Conservation (phyloP, 306 rosid species). For the Prunus salicina region DNA sequence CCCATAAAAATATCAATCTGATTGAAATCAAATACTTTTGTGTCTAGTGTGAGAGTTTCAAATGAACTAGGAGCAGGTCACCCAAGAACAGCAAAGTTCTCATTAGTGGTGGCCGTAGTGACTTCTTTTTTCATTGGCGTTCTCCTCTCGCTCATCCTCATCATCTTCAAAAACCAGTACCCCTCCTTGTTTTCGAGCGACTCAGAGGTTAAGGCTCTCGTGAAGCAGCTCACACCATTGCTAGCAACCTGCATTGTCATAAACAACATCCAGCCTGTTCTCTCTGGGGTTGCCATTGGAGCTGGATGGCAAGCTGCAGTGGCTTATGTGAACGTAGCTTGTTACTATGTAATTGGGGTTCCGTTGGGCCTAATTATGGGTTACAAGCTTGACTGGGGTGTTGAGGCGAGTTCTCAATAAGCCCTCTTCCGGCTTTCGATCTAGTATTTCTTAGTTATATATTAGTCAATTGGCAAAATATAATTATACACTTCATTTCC, state of each 20-base stretch:
- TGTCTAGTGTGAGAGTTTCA: slow-evolving; percentile 78
- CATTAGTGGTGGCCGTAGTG: slow-evolving; percentile 63
- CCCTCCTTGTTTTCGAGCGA: slow-evolving; percentile 57
- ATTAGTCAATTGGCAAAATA: not conserved
- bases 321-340: slow-evolving; percentile 66
- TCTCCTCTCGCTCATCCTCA: slow-evolving; percentile 36
- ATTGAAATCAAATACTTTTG: not conserved
- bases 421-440: not conserved
- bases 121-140: slow-evolving; percentile 40
- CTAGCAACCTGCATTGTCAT: slow-evolving; percentile 64
- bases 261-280: slow-evolving; percentile 80
- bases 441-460: not conserved
- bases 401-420: slow-evolving; percentile 25
- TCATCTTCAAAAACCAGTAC: slow-evolving; percentile 34
- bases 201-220: slow-evolving; percentile 41
- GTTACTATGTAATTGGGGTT: slow-evolving; percentile 70
- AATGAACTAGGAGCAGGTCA: slow-evolving; percentile 88
- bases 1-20: not conserved
- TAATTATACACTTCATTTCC: too few species aligned
- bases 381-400: slow-evolving; percentile 49
- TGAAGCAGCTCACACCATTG: slow-evolving; percentile 60
- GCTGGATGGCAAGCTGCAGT: slow-evolving; percentile 86
- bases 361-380: slow-evolving; percentile 75
- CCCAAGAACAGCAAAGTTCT: slow-evolving; percentile 80
- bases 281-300: slow-evolving; percentile 86